phyloP scores from a whole-genome alignment of 129 eudicot species.

The Arctium minus region DNA sequence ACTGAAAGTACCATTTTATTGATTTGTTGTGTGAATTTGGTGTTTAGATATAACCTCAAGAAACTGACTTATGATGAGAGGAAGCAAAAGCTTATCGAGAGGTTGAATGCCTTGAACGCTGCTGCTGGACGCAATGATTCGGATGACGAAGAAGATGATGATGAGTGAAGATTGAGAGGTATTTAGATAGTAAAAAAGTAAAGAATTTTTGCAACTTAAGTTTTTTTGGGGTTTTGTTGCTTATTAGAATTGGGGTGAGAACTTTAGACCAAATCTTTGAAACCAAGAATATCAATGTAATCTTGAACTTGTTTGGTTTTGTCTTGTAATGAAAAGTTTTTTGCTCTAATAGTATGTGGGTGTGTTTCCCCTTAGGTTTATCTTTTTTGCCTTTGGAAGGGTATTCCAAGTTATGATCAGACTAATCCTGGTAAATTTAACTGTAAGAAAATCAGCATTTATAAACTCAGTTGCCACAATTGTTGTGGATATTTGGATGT shows the following conservation, averaged over 20 bases:
- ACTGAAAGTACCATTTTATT: not conserved
- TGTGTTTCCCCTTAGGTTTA: not conserved
- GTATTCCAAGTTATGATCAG: too few species aligned
- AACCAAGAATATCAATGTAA: not conserved
- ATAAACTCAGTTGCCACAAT: not conserved
- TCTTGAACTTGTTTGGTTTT: not conserved
- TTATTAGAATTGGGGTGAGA: not conserved
- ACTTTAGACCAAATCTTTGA: not conserved
- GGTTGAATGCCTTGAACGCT: constrained; percentile 75
- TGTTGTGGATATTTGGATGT: too few species aligned
- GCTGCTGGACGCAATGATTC: constrained; percentile 66
- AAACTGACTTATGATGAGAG: constrained; percentile 89
- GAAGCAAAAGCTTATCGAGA: constrained; percentile 70
- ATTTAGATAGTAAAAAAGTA: not conserved
- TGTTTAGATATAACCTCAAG: constrained; percentile 69
- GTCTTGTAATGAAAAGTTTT: not conserved
- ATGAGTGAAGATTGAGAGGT: constrained; percentile 16
- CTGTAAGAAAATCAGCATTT: too few species aligned
- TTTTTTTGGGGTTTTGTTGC: not conserved
- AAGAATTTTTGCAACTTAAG: not conserved
- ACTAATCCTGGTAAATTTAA: not conserved
- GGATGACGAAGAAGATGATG: constrained; percentile 61
- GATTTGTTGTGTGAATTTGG: not conserved
- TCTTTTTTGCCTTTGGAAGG: not conserved
- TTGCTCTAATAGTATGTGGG: not conserved